A percentile compares a stretch with the other conserved stretches of the same genome.
Evolutionary conservation across 345 rosid genomes (phyloP).

Genomic region (Hibiscus syriacus): DNA sequence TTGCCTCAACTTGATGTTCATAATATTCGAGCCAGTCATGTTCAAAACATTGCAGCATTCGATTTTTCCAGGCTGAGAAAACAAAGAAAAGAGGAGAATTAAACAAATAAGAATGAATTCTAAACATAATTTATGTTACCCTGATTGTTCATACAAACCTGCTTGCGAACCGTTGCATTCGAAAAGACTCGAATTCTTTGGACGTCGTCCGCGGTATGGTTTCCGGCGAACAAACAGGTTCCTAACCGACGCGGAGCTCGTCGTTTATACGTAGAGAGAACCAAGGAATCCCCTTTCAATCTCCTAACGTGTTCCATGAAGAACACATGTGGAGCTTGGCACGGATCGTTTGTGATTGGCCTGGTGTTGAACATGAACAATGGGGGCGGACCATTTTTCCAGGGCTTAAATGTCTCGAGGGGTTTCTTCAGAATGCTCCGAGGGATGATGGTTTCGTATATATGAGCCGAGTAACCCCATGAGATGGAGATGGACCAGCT

Average conservation of each 20-base stretch:
- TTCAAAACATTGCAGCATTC: conserved; percentile 55
- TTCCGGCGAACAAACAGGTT: conserved; percentile 30
- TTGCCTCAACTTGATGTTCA: background rate
- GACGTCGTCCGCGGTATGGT: conserved; percentile 41
- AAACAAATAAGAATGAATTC: background rate
- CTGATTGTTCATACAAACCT: conserved; percentile 23
- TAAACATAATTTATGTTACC: background rate
- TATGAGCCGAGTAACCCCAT: conserved; percentile 58
- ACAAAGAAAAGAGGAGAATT: too few relatives aligned
- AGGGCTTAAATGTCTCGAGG: conserved; percentile 49
- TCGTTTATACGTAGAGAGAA: conserved; percentile 33
- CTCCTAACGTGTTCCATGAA: conserved; percentile 18
- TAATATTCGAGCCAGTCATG: background rate
- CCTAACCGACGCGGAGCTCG: conserved; percentile 18
- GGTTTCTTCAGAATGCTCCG: conserved; percentile 41
- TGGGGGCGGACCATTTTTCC: conserved; percentile 31
- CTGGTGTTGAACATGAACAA: conserved; percentile 8
- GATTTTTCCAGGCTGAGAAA: conserved; percentile 34
- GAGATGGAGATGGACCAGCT: conserved; percentile 62
- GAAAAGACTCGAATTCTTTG: conserved; percentile 44
- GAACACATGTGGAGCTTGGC: background rate
- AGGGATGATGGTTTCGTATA: conserved; percentile 45
- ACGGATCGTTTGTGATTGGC: background rate
- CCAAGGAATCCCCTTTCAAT: conserved; percentile 8
- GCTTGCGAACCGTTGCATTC: conserved; percentile 18